A percentile compares a stretch with the other conserved stretches of the same genome.
These are phyloP conservation scores for Malassezia restricta DNA, from an alignment of 1,284 basidiomycete genomes.

Conservation along the genomic window DNA sequence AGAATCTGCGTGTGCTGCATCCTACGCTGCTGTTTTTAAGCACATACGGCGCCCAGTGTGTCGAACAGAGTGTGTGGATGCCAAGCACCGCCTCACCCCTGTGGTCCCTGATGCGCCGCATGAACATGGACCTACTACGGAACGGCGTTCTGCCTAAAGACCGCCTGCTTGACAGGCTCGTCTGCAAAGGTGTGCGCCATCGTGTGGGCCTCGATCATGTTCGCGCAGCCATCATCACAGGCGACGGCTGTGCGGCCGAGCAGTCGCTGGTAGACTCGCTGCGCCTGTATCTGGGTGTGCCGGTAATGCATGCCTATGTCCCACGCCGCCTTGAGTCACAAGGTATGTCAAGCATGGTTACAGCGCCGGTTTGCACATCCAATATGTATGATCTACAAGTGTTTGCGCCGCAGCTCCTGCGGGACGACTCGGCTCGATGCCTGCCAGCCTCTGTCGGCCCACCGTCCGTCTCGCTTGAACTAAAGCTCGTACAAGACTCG, in stretches of 20 bases:
- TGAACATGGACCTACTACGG: constrained; percentile 29
- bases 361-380: constrained; percentile 27
- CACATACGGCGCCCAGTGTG: constrained; percentile 19
- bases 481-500: constrained; percentile 32
- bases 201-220: constrained; percentile 15
- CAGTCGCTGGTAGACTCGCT: constrained; percentile 37
- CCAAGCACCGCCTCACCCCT: constrained; percentile 16
- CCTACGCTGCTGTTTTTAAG: constrained; percentile 32
- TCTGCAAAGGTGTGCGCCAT: constrained; percentile 19
- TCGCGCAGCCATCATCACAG: constrained; percentile 18
- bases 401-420: constrained; percentile 27
- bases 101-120: neutral
- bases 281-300: constrained; percentile 30
- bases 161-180: constrained; percentile 21
- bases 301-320: constrained; percentile 34
- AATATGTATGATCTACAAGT: constrained; percentile 40
- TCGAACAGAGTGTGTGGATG: constrained; percentile 22
- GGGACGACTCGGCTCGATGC: constrained; percentile 3
- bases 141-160: constrained; percentile 22
- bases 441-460: constrained; percentile 38
- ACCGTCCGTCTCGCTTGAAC: constrained; percentile 31
- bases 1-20: neutral
- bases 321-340: constrained; percentile 6
- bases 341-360: neutral
- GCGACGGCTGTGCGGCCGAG: constrained; percentile 18